These are phyloP conservation scores for Trametes gibbosa DNA, from an alignment of 768 basidiomycete species.

Conservation along the genomic window DNA sequence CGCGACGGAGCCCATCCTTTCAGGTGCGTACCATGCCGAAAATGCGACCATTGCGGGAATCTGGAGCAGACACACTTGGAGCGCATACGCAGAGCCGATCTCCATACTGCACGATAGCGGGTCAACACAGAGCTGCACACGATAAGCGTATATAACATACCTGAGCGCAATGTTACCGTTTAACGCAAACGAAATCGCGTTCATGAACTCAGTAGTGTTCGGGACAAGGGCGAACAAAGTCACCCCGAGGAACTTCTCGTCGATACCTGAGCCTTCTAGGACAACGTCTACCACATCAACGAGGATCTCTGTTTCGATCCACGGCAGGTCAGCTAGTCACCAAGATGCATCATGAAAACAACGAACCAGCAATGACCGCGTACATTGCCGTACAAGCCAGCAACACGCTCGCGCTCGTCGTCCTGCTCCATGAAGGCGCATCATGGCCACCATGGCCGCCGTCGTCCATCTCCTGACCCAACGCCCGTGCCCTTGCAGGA, in stretches of 20 bases:
- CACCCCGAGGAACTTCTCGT: slow-evolving; percentile 96
- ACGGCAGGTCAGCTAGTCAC: neutral
- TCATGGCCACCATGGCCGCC: slow-evolving; percentile 84
- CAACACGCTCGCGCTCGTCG: slow-evolving; percentile 85
- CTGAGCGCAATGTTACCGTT: slow-evolving; percentile 96
- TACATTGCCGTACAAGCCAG: slow-evolving; percentile 89
- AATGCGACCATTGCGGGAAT: slow-evolving; percentile 99
- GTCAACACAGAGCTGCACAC: neutral
- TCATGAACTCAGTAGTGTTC: slow-evolving; percentile 99
- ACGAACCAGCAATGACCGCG: slow-evolving; percentile 91
- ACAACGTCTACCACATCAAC: slow-evolving; percentile 96
- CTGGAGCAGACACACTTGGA: slow-evolving; percentile 96
- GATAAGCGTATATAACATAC: slow-evolving; percentile 38
- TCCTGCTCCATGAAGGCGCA: slow-evolving; percentile 93
- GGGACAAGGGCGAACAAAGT: slow-evolving; percentile 97
- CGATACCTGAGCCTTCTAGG: slow-evolving; percentile 84
- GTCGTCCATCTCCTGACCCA: slow-evolving; percentile 39
- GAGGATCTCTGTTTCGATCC: slow-evolving; percentile 65
- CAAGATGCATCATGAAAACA: neutral
- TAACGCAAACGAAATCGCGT: slow-evolving; percentile 95
- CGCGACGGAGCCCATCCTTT: slow-evolving; percentile 80
- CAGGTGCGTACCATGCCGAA: slow-evolving; percentile 90
- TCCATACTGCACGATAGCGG: slow-evolving; percentile 71
- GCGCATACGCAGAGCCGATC: slow-evolving; percentile 97
- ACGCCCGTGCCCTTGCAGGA: slow-evolving; percentile 45